Evolutionary conservation across 1,284 basidiomycete genomes (phyloP), one percentile per base, ranked within the genome.

Genomic region (Fomitiporia mediterranea): DNA sequence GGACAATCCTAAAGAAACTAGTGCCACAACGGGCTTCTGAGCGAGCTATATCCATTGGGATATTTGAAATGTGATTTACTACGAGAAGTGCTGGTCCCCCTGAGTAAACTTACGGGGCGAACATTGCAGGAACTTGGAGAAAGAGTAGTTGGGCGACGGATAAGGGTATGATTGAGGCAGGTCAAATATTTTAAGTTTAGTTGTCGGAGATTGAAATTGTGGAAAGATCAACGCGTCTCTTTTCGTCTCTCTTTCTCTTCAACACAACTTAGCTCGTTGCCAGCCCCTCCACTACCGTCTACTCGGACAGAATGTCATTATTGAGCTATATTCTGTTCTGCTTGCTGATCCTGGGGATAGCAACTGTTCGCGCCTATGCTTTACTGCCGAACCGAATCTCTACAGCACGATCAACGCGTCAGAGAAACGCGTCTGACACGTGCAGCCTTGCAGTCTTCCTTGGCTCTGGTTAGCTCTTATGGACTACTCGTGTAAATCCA

Each of bases 391-490:
- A 50, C 7, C 15, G 30, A 40, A 28, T 6, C 11, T 21, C 39
- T 13, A 21, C 5, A 11, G 43, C 27, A 21, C 40, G 37, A 40
- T 49, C 52, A 23, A 23, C 44, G 47, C 17, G 8, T 15, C 50
- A 30, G 13, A 46, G 30, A 27, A 21, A 32, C 48, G 39, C 44
- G 47, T 42, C 44, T 8, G 38, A 54, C 42, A 58, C 48, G 52
- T 75, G 75, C 53, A 66, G 65, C 1, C 62, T 85, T 21, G 81
- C 74, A 9, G 72, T 83, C 49, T 81, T 86, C 64, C 73, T 86
- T 7, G 83, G 83, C 23, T 84, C 83, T 59, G 81, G 80, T 80
- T 40, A 53, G 71, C 65, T 17, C 27, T 37, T 55, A 13, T 44
- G 23, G 53, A 46, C 28, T 39, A 25, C 15, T 8, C 15, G 6